Conservation (phyloP, 2,329 filamentous ascomycete species). For the Pyrenochaeta sp. region DNA sequence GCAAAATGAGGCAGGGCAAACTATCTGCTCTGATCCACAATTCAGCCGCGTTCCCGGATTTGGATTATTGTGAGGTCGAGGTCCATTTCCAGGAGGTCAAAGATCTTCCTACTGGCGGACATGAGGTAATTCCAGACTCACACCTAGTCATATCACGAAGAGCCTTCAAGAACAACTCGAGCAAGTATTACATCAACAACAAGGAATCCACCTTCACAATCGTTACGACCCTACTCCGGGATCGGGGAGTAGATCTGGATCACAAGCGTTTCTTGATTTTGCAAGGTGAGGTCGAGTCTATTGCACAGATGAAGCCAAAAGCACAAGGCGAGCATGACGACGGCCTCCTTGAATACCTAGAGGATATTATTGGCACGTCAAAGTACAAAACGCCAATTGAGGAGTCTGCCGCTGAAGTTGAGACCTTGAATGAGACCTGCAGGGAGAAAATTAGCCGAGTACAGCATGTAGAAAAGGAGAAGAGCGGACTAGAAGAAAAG, state of each 20-base stretch:
- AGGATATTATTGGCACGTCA: conserved; percentile 98
- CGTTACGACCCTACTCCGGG: conserved; percentile 86
- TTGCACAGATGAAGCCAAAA: conserved; percentile 99
- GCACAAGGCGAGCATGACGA: conserved; percentile 95
- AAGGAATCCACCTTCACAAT: conserved; percentile 90
- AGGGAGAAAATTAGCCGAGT: conserved; percentile 94
- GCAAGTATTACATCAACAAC: conserved; percentile 96
- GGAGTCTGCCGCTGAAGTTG: conserved; percentile 88
- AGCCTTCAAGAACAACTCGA: conserved; percentile 97
- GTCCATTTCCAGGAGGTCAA: conserved; percentile 97
- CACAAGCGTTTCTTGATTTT: conserved; percentile 98
- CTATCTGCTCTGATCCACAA: conserved; percentile 98
- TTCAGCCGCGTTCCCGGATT: conserved; percentile 82
- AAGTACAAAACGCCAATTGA: conserved; percentile 98
- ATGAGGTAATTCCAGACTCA: conserved; percentile 82
- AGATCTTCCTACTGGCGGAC: conserved; percentile 79
- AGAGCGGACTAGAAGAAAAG: conserved; percentile 90
- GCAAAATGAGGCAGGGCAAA: conserved; percentile 99
- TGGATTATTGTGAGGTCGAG: conserved; percentile 93
- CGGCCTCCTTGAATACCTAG: conserved; percentile 92
- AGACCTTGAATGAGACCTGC: conserved; percentile 92
- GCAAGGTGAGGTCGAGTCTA: conserved; percentile 97
- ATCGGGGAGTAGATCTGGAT: conserved; percentile 91
- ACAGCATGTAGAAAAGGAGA: conserved; percentile 98
- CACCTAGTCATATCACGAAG: conserved; percentile 86